A percentile compares a stretch with the other conserved stretches of the same genome.
phyloP scores from a whole-genome alignment of 306 rosid genomes.

The Crotalaria pallida region DNA sequence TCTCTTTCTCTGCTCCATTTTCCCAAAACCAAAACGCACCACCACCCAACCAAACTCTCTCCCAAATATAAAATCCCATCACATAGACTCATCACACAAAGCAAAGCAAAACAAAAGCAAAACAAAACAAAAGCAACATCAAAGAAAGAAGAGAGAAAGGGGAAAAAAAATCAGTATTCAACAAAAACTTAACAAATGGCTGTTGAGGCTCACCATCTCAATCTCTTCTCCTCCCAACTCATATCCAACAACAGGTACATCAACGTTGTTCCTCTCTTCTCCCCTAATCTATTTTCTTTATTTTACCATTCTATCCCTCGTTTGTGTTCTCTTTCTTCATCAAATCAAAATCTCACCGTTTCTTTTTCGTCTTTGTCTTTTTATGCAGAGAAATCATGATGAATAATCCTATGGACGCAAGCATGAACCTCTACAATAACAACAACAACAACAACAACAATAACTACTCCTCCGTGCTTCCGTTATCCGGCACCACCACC shows the following conservation, averaged over 20 bases:
- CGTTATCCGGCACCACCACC: slow-evolving; percentile 47
- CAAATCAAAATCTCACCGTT: background rate
- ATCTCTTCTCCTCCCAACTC: slow-evolving; percentile 56
- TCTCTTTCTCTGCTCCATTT: background rate
- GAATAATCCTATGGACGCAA: slow-evolving; percentile 48
- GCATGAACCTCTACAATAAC: slow-evolving; percentile 32
- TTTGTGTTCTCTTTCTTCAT: too few relatives aligned
- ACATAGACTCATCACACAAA: background rate
- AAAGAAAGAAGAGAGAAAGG: background rate
- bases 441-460: slow-evolving; percentile 18
- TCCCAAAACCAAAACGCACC: background rate
- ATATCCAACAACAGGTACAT: slow-evolving; percentile 47
- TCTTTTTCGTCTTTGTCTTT: background rate
- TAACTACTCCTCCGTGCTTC: slow-evolving; percentile 29
- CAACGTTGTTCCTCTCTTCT: background rate
- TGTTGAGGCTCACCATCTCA: slow-evolving; percentile 65
- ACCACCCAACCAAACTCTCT: background rate
- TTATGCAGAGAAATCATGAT: slow-evolving; percentile 45
- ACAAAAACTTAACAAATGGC: slow-evolving; percentile 38
- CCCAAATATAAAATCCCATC: background rate
- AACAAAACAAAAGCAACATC: background rate
- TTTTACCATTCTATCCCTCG: background rate
- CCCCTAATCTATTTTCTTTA: too few relatives aligned
- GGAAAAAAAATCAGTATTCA: too few relatives aligned
- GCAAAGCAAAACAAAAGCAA: background rate